Evolutionary conservation across 1,139 yeast species (phyloP).

Genomic region (Geotrichum candidum): DNA sequence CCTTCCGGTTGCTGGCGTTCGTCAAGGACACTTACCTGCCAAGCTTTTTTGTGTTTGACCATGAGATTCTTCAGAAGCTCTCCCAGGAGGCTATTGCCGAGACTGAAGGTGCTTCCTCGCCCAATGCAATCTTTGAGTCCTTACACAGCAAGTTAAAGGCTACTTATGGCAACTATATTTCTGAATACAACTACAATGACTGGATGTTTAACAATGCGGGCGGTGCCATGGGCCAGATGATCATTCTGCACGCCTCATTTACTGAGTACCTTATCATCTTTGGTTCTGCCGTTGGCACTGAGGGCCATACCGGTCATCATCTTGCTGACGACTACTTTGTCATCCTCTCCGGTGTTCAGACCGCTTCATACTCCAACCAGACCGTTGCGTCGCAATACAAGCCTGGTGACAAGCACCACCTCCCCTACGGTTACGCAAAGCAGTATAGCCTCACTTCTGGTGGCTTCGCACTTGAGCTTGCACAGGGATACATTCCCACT

Average conservation of each 20-base stretch:
- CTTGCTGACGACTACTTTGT: constrained; percentile 96
- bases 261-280: constrained; percentile 86
- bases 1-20: constrained; percentile 8
- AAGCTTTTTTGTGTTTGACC: constrained; percentile 53
- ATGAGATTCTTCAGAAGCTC: constrained; percentile 41
- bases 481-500: constrained; percentile 98
- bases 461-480: constrained; percentile 84
- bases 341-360: constrained; percentile 72
- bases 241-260: constrained; percentile 91
- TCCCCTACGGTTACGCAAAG: constrained; percentile 63
- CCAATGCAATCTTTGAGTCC: constrained; percentile 50
- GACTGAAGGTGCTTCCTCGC: constrained; percentile 55
- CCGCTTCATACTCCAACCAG: constrained; percentile 61
- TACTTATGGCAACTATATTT: constrained; percentile 64
- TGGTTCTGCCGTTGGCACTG: constrained; percentile 87
- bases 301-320: constrained; percentile 93
- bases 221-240: constrained; percentile 98
- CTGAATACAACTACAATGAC: constrained; percentile 63
- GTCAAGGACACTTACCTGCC: constrained; percentile 43
- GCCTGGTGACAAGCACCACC: constrained; percentile 73
- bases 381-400: constrained; percentile 57
- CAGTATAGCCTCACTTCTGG: constrained; percentile 84
- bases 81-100: constrained; percentile 45
- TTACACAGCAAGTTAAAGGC: constrained; percentile 55
- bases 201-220: constrained; percentile 98